Percentiles rank a stretch among this genome's conserved stretches.
Conservation (phyloP, 441 rosid species). For the Kokia cookei region DNA sequence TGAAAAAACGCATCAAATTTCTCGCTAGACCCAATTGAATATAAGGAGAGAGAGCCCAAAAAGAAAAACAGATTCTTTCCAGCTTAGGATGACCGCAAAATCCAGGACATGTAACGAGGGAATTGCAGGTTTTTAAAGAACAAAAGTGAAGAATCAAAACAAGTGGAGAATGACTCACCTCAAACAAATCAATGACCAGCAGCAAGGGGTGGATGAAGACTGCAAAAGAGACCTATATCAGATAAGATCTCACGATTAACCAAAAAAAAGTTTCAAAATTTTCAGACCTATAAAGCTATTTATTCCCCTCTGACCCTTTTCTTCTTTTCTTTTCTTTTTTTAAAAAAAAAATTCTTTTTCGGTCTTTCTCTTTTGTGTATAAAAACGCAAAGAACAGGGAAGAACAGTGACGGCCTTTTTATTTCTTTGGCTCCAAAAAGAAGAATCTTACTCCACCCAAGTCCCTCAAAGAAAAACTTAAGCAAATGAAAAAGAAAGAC, state of each 20-base stretch:
- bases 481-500: slow-evolving; percentile 18
- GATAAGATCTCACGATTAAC: slow-evolving; percentile 46
- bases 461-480: not conserved
- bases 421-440: slow-evolving; percentile 20
- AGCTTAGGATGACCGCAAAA: slow-evolving; percentile 30
- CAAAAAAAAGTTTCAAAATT: slow-evolving; percentile 18
- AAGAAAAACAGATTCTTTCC: slow-evolving; percentile 28
- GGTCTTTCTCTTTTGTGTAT: not conserved
- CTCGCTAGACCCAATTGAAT: slow-evolving; percentile 11
- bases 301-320: slow-evolving; percentile 7
- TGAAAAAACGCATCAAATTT: slow-evolving; percentile 16
- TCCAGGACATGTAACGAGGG: slow-evolving; percentile 22
- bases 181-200: slow-evolving; percentile 25
- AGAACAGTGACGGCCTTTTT: slow-evolving; percentile 21
- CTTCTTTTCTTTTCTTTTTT: not conserved
- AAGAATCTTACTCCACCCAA: slow-evolving; percentile 17
- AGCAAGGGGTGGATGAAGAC: slow-evolving; percentile 18
- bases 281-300: slow-evolving; percentile 11
- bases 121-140: slow-evolving; percentile 14
- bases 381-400: not conserved
- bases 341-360: not conserved
- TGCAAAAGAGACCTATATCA: slow-evolving; percentile 41
- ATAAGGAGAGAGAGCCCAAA: slow-evolving; percentile 11
- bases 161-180: slow-evolving; percentile 37
- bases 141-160: slow-evolving; percentile 15